Evolutionary conservation across 805 yeast species (phyloP).

Genomic region (Candida maris): DNA sequence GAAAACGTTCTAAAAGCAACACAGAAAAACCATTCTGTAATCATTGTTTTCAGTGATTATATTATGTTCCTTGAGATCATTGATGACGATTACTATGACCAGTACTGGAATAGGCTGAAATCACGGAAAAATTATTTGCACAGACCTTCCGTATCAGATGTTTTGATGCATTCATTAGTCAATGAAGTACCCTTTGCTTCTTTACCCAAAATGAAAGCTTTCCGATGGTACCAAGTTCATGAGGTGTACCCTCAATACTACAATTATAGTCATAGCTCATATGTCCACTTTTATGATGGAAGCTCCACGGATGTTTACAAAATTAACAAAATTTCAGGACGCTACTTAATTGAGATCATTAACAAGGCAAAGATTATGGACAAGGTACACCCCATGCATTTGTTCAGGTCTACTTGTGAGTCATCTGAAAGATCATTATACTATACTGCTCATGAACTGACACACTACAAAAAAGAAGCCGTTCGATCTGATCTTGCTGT

Average conservation of each 20-base stretch:
- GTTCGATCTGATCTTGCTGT: slow-evolving; percentile 62
- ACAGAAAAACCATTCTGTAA: slow-evolving; percentile 43
- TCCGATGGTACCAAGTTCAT: slow-evolving; percentile 61
- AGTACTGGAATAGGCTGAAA: slow-evolving; percentile 11
- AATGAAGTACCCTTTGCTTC: slow-evolving; percentile 73
- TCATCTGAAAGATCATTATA: slow-evolving; percentile 36
- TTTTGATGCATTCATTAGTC: slow-evolving; percentile 83
- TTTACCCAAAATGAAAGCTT: slow-evolving; percentile 68
- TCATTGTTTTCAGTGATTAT: slow-evolving; percentile 79
- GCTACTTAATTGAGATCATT: slow-evolving; percentile 50
- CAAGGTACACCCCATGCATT: slow-evolving; percentile 82
- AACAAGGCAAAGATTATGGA: slow-evolving; percentile 69
- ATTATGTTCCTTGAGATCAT: slow-evolving; percentile 58
- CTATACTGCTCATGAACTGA: slow-evolving; percentile 66
- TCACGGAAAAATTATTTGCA: slow-evolving; percentile 25
- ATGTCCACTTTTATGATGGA: slow-evolving; percentile 27
- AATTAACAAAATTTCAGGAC: slow-evolving; percentile 24
- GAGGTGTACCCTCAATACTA: slow-evolving; percentile 50
- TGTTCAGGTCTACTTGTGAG: slow-evolving; percentile 49
- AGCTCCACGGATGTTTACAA: slow-evolving; percentile 21
- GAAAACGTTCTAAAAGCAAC: slow-evolving; percentile 25
- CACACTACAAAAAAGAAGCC: slow-evolving; percentile 49
- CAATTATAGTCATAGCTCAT: slow-evolving; percentile 26
- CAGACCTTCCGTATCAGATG: slow-evolving; percentile 66
- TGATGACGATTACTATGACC: slow-evolving; percentile 36